phyloP scores from a whole-genome alignment of 2,329 filamentous ascomycete species.

The Aureobasidium mangrovei region DNA sequence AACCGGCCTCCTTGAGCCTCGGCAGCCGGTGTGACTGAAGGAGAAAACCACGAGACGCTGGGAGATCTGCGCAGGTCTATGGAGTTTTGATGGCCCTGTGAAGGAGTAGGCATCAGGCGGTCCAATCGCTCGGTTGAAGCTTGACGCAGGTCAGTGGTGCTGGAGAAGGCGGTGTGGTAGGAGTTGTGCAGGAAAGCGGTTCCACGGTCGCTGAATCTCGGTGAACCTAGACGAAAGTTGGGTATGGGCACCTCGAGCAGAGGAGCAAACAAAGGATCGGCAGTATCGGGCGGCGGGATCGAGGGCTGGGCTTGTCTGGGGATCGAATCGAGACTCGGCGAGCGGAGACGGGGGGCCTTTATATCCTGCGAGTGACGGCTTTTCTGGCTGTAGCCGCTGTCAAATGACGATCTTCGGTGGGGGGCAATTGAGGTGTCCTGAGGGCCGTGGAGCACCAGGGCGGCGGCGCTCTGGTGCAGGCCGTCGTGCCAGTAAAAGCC shows the following conservation, averaged over 20 bases:
- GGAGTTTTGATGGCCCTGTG: constrained; percentile 18
- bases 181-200: constrained; percentile 72
- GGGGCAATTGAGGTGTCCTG: background rate
- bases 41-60: constrained; percentile 10
- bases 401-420: constrained; percentile 9
- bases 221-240: constrained; percentile 73
- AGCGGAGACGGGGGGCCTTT: background rate
- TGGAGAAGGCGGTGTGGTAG: constrained; percentile 61
- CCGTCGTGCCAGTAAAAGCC: constrained; percentile 16
- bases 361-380: background rate
- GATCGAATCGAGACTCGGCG: constrained; percentile 9
- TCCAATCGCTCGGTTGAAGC: constrained; percentile 37
- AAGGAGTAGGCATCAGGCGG: constrained; percentile 34
- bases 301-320: background rate
- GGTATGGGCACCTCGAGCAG: constrained; percentile 71
- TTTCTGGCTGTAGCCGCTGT: constrained; percentile 10
- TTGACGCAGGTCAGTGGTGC: constrained; percentile 54
- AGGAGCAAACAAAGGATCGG: constrained; percentile 1
- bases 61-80: constrained; percentile 7
- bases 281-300: background rate
- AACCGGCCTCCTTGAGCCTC: background rate
- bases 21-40: background rate
- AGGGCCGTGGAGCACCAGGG: background rate
- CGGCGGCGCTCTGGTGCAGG: constrained; percentile 17
- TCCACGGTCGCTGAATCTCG: constrained; percentile 67